These are phyloP conservation scores for Nemania abortiva DNA, from an alignment of 2,329 filamentous ascomycete species.

Conservation along the genomic window DNA sequence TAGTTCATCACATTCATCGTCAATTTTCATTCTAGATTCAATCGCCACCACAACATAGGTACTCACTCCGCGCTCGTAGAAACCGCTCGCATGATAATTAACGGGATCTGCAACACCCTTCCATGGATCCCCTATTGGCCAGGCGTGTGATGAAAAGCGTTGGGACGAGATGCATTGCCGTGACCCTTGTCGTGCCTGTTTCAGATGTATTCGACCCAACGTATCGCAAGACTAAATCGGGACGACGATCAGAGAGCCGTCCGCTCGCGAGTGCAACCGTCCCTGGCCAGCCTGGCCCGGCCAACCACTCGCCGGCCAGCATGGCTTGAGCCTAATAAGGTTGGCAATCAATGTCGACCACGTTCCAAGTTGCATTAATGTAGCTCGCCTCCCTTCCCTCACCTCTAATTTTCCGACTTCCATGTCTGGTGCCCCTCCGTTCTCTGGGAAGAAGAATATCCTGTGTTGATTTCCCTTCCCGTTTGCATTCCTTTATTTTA, in stretches of 20 bases:
- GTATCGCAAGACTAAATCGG: constrained; percentile 45
- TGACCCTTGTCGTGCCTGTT: constrained; percentile 51
- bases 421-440: constrained; percentile 44
- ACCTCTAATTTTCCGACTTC: constrained; percentile 35
- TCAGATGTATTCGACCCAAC: constrained; percentile 54
- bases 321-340: constrained; percentile 34
- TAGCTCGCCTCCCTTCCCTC: constrained; percentile 32
- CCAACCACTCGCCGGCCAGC: constrained; percentile 24
- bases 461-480: constrained; percentile 35
- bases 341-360: constrained; percentile 41
- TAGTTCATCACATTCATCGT: not conserved
- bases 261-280: constrained; percentile 27
- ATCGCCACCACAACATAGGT: not conserved
- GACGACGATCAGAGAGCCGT: constrained; percentile 42
- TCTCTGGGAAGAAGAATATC: constrained; percentile 43
- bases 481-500: constrained; percentile 16
- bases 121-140: constrained; percentile 20
- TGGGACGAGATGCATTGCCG: constrained; percentile 40
- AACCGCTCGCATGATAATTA: constrained; percentile 14
- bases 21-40: constrained; percentile 2
- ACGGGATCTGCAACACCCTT: constrained; percentile 26
- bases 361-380: constrained; percentile 44
- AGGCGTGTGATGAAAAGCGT: constrained; percentile 3
- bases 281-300: too few species aligned
- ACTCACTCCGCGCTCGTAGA: not conserved